Percentiles rank a stretch among this genome's conserved stretches.
These are phyloP conservation scores for Corymbia maculata DNA, from an alignment of 345 rosid genomes.

Conservation along the genomic window DNA sequence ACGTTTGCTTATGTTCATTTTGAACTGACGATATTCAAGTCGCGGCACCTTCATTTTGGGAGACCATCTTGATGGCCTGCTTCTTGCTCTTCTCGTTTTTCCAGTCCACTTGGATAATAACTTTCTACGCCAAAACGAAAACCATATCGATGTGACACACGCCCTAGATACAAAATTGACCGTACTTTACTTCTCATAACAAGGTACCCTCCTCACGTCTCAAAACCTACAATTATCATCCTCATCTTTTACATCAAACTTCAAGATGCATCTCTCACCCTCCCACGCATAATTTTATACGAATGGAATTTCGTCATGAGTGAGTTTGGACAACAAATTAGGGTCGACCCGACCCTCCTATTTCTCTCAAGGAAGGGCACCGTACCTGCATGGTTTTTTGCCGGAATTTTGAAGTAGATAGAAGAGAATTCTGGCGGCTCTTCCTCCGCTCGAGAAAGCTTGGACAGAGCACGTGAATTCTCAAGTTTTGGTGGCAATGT, in stretches of 20 bases:
- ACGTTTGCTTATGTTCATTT: not conserved
- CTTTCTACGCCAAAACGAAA: not conserved
- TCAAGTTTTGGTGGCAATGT: not conserved
- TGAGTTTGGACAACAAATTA: not conserved
- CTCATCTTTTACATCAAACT: not conserved
- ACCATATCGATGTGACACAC: not conserved
- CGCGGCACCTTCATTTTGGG: not conserved
- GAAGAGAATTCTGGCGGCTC: not conserved
- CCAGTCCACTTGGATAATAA: not conserved
- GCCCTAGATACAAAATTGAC: not conserved
- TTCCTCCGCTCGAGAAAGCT: not conserved
- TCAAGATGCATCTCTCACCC: not conserved
- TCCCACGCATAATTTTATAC: not conserved
- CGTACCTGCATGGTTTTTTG: not conserved
- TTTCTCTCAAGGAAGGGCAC: not conserved
- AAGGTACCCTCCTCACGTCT: not conserved
- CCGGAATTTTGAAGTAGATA: not conserved
- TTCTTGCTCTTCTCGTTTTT: not conserved
- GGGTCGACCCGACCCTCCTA: not conserved
- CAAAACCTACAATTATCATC: not conserved
- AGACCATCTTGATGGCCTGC: not conserved
- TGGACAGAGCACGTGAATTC: not conserved
- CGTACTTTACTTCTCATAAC: not conserved
- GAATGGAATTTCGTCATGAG: not conserved
- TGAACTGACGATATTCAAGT: not conserved